Percentiles rank a stretch among this genome's conserved stretches.
These are phyloP conservation scores for Penicillium fuscoglaucum DNA, from an alignment of 2,329 filamentous ascomycete genomes.

Conservation along the genomic window DNA sequence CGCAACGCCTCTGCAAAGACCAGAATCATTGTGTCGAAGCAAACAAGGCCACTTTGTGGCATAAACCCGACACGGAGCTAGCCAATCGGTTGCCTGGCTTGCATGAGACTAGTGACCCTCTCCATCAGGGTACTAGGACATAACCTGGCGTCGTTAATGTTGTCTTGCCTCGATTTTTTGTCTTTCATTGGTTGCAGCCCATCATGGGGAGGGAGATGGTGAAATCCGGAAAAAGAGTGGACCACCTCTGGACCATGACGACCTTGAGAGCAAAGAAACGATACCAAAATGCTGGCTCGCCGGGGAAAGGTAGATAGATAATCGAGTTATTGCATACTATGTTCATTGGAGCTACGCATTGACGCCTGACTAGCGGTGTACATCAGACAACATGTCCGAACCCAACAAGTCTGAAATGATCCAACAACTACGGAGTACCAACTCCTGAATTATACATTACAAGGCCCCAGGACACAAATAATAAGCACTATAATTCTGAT, in stretches of 20 bases:
- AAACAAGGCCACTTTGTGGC: background rate
- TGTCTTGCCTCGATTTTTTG: too few relatives aligned
- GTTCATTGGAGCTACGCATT: background rate
- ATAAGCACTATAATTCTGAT: constrained; percentile 11
- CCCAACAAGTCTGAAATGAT: too few relatives aligned
- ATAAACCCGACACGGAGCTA: background rate
- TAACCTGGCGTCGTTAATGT: background rate
- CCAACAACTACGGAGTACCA: too few relatives aligned
- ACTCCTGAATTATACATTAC: background rate
- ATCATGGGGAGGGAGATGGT: too few relatives aligned
- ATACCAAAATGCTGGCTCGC: background rate
- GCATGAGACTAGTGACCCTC: too few relatives aligned
- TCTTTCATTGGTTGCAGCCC: background rate
- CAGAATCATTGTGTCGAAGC: background rate
- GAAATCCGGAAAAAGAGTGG: background rate
- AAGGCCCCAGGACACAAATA: background rate
- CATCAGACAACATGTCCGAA: background rate
- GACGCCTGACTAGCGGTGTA: constrained; percentile 7
- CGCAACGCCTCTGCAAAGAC: background rate
- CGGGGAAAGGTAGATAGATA: background rate
- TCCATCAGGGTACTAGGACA: too few relatives aligned
- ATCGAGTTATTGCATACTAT: background rate
- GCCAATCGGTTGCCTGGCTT: too few relatives aligned
- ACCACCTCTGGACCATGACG: background rate
- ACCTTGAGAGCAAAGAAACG: background rate